phyloP scores from a whole-genome alignment of 176 grass and related monocot genomes.

The Carex cristatella region DNA sequence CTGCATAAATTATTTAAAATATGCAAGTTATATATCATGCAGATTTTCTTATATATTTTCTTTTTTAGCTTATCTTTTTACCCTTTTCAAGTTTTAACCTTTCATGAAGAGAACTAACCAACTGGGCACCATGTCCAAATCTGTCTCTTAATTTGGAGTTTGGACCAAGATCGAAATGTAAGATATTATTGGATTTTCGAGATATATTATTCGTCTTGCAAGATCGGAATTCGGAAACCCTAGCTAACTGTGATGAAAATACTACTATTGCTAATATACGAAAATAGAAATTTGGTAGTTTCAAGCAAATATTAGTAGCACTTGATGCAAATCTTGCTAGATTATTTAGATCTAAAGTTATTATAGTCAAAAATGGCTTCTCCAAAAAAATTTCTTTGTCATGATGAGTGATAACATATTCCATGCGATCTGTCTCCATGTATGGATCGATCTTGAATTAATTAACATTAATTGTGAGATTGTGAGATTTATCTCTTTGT shows the following conservation, averaged over 20 bases:
- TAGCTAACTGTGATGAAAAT: no score
- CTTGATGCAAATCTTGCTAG: neutral
- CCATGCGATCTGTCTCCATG: neutral
- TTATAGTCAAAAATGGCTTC: neutral
- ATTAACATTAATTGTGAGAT: neutral
- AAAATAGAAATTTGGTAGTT: neutral
- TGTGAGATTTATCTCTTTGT: slow-evolving; percentile 1
- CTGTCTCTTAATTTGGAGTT: neutral
- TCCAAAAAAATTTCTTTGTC: neutral
- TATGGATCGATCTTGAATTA: neutral
- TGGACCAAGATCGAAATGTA: neutral
- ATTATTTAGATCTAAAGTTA: neutral
- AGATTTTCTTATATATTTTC: neutral
- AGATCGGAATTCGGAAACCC: neutral
- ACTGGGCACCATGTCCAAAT: neutral
- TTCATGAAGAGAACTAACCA: neutral
- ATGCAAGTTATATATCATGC: neutral
- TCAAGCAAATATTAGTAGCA: neutral
- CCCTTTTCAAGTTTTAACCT: neutral
- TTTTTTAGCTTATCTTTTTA: neutral
- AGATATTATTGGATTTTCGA: neutral
- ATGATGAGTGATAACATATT: neutral
- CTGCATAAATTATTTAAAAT: neutral
- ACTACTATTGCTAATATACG: no score
- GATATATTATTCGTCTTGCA: neutral